These are phyloP conservation scores for Mycena chlorophos DNA, from an alignment of 768 basidiomycete genomes.

Conservation along the genomic window DNA sequence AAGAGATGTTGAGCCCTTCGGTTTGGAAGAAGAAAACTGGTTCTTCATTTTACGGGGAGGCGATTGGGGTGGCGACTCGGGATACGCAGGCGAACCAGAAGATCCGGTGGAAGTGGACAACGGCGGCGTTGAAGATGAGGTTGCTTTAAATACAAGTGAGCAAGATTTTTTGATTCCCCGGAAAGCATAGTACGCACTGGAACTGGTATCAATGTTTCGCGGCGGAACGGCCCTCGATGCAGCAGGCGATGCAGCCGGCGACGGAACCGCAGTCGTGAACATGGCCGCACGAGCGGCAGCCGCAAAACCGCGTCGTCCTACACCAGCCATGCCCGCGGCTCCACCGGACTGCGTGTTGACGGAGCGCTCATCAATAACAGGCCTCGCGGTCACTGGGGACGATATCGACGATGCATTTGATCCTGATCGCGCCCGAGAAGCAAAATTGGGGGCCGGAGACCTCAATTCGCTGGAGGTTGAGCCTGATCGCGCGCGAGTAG, in stretches of 20 bases:
- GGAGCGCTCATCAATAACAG: constrained; percentile 32
- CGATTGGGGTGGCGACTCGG: constrained; percentile 18
- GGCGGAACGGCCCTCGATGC: constrained; percentile 38
- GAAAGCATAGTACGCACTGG: constrained; percentile 37
- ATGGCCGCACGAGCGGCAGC: constrained; percentile 69
- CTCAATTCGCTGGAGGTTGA: constrained; percentile 20
- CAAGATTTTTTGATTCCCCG: constrained; percentile 18
- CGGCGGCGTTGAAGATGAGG: constrained; percentile 16
- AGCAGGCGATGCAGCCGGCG: too few species aligned
- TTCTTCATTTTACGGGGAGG: constrained; percentile 8
- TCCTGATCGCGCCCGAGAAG: constrained; percentile 19
- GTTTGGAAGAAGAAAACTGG: constrained; percentile 14
- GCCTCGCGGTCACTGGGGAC: constrained; percentile 29
- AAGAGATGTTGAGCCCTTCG: constrained; percentile 14
- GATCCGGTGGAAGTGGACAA: constrained; percentile 18
- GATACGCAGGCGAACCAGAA: constrained; percentile 17
- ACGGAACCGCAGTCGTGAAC: constrained; percentile 33
- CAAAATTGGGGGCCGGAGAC: constrained; percentile 23
- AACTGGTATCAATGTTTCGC: constrained; percentile 48
- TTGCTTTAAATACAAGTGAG: constrained; percentile 21
- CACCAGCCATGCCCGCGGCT: constrained; percentile 87
- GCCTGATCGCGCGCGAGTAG: constrained; percentile 16
- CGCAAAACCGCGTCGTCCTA: constrained; percentile 81
- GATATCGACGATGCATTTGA: constrained; percentile 28
- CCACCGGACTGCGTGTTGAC: constrained; percentile 75